Evolutionary conservation across 139 green algal genomes (phyloP), one percentile per base, ranked within the genome.

Genomic region (Chlorella sp.): DNA sequence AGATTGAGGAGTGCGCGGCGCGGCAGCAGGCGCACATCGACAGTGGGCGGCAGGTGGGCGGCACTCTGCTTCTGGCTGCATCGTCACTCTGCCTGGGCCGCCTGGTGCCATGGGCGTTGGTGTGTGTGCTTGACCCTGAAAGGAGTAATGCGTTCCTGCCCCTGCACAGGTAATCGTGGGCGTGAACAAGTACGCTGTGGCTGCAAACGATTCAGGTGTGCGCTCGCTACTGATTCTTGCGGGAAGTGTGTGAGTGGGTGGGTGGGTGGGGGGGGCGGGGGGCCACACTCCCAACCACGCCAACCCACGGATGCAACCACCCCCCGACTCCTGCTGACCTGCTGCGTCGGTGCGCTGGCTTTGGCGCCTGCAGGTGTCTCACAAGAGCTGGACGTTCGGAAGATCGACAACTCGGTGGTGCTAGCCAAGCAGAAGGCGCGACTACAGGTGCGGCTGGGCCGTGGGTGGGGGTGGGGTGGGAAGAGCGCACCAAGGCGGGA

Each of bases 101-200:
- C 8, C 2, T n/a, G 3, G 7, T 43, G 33, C 31, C 7, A 33
- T 65, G 59, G 5, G 2, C 8, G 8, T 8, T n/a, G 59, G 33
- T 31, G 7, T 8, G 25, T 61, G 53, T 36, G 53, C 53, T 35
- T 25, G 11, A 12, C n/a, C n/a, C n/a, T n/a, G 25, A 36, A 35
- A 35, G 5, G 31, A 27, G 8, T 9, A 3, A 35, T 61, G 8
- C 21, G 6, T 29, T 27, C 53, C 21, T 36, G 19, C 53, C 38
- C 3, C 8, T 62, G 53, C n/a, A 53, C 53, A 75, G 69, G 84
- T 90, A 35, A 81, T 93, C 17, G 87, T 93, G 31, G 88, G 86
- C 12, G 88, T 93, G 29, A 93, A 93, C 77, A 93, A 93, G 74
- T 93, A 91, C 46, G 50, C n/a, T n/a, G n/a, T n/a, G n/a, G n/a